phyloP scores from a whole-genome alignment of 768 basidiomycete genomes.

The Suillus weaverae region DNA sequence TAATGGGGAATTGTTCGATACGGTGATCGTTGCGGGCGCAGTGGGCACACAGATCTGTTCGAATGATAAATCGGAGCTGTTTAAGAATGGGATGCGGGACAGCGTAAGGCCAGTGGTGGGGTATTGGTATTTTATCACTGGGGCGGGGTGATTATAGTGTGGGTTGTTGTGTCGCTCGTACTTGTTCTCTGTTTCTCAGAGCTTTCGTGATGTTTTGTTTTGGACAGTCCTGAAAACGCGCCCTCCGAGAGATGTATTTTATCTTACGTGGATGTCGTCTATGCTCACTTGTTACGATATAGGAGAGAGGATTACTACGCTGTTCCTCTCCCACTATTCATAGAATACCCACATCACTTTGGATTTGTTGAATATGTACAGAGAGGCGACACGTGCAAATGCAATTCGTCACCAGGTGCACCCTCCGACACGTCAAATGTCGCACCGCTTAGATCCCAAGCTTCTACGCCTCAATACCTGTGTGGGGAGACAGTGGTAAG shows the following conservation, averaged over 20 bases:
- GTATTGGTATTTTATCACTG: conserved; percentile 31
- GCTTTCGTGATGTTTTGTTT: neutral
- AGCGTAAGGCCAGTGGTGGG: conserved; percentile 33
- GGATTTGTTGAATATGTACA: too few relatives aligned
- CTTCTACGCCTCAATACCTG: too few relatives aligned
- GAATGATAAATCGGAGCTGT: conserved; percentile 32
- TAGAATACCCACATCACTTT: too few relatives aligned
- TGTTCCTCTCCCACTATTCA: too few relatives aligned
- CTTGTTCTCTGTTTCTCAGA: neutral
- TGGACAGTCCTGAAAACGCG: neutral
- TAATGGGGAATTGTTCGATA: conserved; percentile 24
- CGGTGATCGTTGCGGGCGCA: conserved; percentile 32
- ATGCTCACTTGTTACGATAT: neutral
- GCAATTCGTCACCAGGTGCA: too few relatives aligned
- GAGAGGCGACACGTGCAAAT: too few relatives aligned
- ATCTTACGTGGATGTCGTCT: neutral
- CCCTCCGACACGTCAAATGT: too few relatives aligned
- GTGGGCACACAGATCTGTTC: conserved; percentile 34
- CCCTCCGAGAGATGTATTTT: neutral
- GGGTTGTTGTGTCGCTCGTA: neutral
- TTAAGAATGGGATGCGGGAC: conserved; percentile 33
- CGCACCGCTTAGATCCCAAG: too few relatives aligned
- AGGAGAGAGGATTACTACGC: neutral
- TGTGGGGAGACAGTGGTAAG: too few relatives aligned
- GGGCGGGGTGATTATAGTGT: neutral